Evolutionary conservation across 2,329 filamentous ascomycete genomes (phyloP).

Genomic region (Pestalotiopsis sp.): DNA sequence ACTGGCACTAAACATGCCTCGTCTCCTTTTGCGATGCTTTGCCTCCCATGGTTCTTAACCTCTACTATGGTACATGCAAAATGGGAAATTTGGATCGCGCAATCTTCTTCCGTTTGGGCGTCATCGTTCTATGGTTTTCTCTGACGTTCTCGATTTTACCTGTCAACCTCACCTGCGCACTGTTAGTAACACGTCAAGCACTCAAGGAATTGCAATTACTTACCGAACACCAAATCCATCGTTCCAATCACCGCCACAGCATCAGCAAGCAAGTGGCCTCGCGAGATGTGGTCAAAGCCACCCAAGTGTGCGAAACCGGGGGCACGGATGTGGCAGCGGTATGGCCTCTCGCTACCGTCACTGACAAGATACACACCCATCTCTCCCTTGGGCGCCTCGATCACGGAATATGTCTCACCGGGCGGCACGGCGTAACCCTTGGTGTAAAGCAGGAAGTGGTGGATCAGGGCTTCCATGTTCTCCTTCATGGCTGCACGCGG

Average conservation of each 20-base stretch:
- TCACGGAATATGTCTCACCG: slow-evolving; percentile 96
- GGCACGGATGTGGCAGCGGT: slow-evolving; percentile 95
- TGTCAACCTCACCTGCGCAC: slow-evolving; percentile 61
- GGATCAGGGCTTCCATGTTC: slow-evolving; percentile 99
- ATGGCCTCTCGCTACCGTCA: slow-evolving; percentile 93
- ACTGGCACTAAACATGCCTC: slow-evolving; percentile 15
- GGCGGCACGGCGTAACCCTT: slow-evolving; percentile 98
- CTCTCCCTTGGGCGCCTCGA: slow-evolving; percentile 99
- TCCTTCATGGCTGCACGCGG: slow-evolving; percentile 99
- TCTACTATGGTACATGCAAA: slow-evolving; percentile 32
- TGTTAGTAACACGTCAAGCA: slow-evolving; percentile 33
- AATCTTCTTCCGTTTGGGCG: slow-evolving; percentile 25
- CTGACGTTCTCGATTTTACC: slow-evolving; percentile 38
- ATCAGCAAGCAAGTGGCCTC: slow-evolving; percentile 92
- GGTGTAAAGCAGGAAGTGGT: slow-evolving; percentile 98
- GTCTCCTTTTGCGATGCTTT: slow-evolving; percentile 14
- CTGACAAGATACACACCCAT: slow-evolving; percentile 98
- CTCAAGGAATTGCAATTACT: slow-evolving; percentile 32
- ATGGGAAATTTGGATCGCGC: slow-evolving; percentile 14
- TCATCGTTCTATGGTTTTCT: slow-evolving; percentile 17
- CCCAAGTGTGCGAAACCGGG: slow-evolving; percentile 94
- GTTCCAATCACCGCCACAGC: slow-evolving; percentile 94
- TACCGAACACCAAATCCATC: slow-evolving; percentile 89
- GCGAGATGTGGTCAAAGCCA: slow-evolving; percentile 90
- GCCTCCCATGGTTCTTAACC: slow-evolving; percentile 14